Conservation (phyloP, 2,329 filamentous ascomycete genomes). For the Penicillium sp. region DNA sequence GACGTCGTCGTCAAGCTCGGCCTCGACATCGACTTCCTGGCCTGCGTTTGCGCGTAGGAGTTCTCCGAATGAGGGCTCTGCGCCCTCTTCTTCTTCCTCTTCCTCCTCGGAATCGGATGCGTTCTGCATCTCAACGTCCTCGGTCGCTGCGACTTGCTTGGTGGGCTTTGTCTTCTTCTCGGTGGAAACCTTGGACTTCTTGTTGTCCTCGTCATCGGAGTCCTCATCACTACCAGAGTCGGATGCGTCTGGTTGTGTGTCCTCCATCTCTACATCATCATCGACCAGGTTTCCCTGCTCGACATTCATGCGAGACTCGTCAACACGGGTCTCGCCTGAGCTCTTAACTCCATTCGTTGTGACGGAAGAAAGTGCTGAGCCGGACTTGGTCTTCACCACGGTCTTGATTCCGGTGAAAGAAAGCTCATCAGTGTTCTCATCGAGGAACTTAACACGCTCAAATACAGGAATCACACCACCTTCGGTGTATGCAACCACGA, state of each 20-base stretch:
- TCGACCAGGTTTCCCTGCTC: conserved; percentile 50
- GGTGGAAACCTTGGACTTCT: conserved; percentile 14
- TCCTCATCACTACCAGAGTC: conserved; percentile 30
- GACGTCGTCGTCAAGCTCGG: conserved; percentile 48
- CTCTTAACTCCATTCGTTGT: conserved; percentile 56
- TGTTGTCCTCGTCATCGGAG: conserved; percentile 28
- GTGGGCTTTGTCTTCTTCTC: conserved; percentile 25
- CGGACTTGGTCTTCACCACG: conserved; percentile 46
- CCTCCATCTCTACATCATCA: conserved; percentile 39
- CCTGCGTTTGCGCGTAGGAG: conserved; percentile 68
- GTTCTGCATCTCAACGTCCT: conserved; percentile 46
- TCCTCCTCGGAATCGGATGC: conserved; percentile 32
- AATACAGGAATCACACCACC: conserved; percentile 52
- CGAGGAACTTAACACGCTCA: conserved; percentile 50
- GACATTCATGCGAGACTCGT: conserved; percentile 59
- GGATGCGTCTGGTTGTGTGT: conserved; percentile 30
- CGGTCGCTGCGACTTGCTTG: conserved; percentile 27
- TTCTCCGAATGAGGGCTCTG: conserved; percentile 79
- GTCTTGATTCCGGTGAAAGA: conserved; percentile 47
- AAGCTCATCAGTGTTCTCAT: conserved; percentile 46
- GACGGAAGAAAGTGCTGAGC: conserved; percentile 46
- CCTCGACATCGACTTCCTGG: conserved; percentile 71
- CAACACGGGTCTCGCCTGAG: conserved; percentile 52
- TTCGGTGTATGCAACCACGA: conserved; percentile 51
- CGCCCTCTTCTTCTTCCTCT: conserved; percentile 44